phyloP scores from a whole-genome alignment of 2,329 filamentous ascomycete genomes.

The Colletotrichum sp. region DNA sequence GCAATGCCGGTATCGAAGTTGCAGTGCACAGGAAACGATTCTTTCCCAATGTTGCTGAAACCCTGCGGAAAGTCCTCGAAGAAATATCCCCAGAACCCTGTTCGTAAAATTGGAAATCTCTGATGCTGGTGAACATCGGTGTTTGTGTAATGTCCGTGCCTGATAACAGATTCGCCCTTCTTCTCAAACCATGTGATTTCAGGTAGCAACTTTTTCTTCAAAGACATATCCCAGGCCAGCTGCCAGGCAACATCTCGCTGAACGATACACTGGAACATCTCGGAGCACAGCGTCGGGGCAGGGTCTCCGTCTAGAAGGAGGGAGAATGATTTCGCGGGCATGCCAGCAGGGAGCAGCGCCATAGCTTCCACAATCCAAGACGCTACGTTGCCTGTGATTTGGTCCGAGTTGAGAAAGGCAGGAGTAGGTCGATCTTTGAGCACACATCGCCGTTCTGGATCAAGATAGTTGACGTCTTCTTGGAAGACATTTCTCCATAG shows the following conservation, averaged over 20 bases:
- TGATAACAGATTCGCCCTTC: background rate
- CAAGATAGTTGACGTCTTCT: background rate
- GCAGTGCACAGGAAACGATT: background rate
- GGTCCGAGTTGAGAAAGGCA: background rate
- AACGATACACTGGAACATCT: background rate
- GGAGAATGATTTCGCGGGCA: background rate
- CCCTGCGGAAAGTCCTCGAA: background rate
- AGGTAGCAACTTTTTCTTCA: background rate
- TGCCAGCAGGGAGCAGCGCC: background rate
- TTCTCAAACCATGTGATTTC: background rate
- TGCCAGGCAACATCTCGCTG: background rate
- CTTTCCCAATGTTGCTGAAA: background rate
- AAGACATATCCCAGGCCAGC: background rate
- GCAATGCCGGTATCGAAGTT: background rate
- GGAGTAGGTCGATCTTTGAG: background rate
- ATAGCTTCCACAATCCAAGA: background rate
- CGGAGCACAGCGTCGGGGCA: background rate
- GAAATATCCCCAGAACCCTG: background rate
- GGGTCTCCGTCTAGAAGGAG: background rate
- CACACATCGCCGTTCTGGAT: background rate
- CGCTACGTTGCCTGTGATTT: background rate
- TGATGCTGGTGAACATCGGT: background rate
- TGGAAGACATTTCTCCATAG: background rate
- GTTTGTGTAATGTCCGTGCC: background rate
- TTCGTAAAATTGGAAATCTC: background rate